A percentile compares a stretch with the other conserved stretches of the same genome.
Conservation (phyloP, 352 stramenopile genomes). For the Pythium guiyangense region DNA sequence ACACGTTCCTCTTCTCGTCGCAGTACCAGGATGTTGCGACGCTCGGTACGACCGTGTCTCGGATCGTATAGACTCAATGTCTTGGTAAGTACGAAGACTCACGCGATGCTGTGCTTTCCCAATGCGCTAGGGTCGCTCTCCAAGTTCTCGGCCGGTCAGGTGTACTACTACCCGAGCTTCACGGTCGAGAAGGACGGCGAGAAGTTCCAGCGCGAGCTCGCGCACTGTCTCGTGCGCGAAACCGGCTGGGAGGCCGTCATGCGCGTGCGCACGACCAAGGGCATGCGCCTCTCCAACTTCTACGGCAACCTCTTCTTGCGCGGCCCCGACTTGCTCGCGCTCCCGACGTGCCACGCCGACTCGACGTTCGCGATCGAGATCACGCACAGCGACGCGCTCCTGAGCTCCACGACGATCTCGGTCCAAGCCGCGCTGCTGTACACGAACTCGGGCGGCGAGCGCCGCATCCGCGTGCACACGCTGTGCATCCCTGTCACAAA, state of each 20-base stretch:
- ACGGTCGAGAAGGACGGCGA: slow-evolving; percentile 86
- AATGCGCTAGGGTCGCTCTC: slow-evolving; percentile 75
- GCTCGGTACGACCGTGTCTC: slow-evolving; percentile 51
- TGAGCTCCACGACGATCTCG: slow-evolving; percentile 93
- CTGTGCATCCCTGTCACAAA: slow-evolving; percentile 92
- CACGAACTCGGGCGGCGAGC: slow-evolving; percentile 95
- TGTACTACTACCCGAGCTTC: slow-evolving; percentile 98
- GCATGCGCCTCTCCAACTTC: slow-evolving; percentile 97
- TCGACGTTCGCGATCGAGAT: slow-evolving; percentile 97
- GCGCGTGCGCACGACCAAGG: slow-evolving; percentile 95
- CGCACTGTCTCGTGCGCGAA: slow-evolving; percentile 88
- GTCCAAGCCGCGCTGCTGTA: slow-evolving; percentile 97
- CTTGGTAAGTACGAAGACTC: neutral
- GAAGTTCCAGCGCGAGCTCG: slow-evolving; percentile 93
- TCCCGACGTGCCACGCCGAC: slow-evolving; percentile 96
- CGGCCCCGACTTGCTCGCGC: slow-evolving; percentile 94
- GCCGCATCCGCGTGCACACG: slow-evolving; percentile 98
- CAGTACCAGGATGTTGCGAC: slow-evolving; percentile 97
- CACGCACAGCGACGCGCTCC: slow-evolving; percentile 93
- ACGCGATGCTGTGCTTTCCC: neutral
- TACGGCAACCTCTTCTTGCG: slow-evolving; percentile 99
- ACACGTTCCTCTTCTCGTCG: slow-evolving; percentile 96
- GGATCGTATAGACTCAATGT: neutral
- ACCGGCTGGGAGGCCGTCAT: slow-evolving; percentile 97
- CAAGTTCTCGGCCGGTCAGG: slow-evolving; percentile 93